Base-by-base conservation (phyloP, 2,329 filamentous ascomycete species). In the Akanthomyces uredinophilus region DNA sequence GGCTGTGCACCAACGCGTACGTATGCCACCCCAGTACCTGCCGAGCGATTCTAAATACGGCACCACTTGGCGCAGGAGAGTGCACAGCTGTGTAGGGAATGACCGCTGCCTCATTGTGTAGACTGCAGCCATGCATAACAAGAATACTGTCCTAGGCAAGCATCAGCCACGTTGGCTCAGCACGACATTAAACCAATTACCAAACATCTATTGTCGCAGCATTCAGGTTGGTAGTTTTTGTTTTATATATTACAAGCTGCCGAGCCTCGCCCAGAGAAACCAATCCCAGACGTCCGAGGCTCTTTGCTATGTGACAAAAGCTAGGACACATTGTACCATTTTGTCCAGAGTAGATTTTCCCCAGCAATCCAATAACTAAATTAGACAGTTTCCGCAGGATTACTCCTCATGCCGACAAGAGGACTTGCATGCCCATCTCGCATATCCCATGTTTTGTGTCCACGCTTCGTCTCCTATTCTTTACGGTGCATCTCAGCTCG, bases 221-320 rank as follows among this genome's bases (percentile, higher is more conserved):
- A 65, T 68, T 65, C 66, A 65, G 56, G 37, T 60, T 24, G 52
- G 41, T 52, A 64, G 66, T 65, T 65, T 68, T 70, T 66, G 65
- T 63, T 64, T 69, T 64, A 66, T 71, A 71, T 71, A 71, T 66
- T 71, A 71, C 70, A 71, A 71, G 67, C 65, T 65, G 67, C 68
- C 20, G 50, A 39, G 8, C 39, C 44, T 20, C 39, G 11, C n/a
- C 44, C 49, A 46, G 29, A 49, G 24, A 59, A 59, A 22, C 5
- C 35, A 35, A 51, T 51, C 46, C 13, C 56, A 43, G 24, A 11
- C 24, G 27, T 44, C 24, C 7, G 24, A 55, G 24, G 14, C 50
- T 24, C 44, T 41, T 27, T 47, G 43, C 44, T 44, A 43, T 51
- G 44, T 37, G 47, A 39, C 49, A 35, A 32, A 60, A 59, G 8